Evolutionary conservation across 2,329 filamentous ascomycete genomes (phyloP).

Genomic region (Cladosporium colombiae): DNA sequence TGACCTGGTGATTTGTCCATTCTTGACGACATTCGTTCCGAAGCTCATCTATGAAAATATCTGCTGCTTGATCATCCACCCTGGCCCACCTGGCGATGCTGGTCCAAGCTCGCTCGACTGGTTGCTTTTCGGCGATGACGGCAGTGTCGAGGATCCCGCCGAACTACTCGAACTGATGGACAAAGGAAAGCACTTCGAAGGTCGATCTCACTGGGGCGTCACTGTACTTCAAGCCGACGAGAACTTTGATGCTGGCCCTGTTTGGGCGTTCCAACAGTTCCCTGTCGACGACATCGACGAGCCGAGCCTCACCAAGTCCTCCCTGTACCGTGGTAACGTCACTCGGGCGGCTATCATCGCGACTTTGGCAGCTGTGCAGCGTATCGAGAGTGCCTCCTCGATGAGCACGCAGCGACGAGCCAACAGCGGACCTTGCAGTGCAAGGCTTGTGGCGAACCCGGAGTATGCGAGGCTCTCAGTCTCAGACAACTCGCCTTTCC

Average conservation of each 20-base stretch:
- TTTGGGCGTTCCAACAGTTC: constrained; percentile 50
- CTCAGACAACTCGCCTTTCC: constrained; percentile 39
- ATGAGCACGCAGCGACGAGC: background rate
- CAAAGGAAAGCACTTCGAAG: constrained; percentile 29
- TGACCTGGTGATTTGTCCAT: constrained; percentile 47
- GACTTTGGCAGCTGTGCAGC: constrained; percentile 40
- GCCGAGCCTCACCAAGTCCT: constrained; percentile 43
- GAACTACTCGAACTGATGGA: constrained; percentile 34
- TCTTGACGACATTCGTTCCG: constrained; percentile 44
- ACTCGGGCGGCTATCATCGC: constrained; percentile 43
- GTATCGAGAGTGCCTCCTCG: constrained; percentile 32
- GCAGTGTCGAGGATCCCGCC: constrained; percentile 36
- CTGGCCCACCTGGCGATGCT: constrained; percentile 46
- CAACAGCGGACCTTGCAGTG: constrained; percentile 21
- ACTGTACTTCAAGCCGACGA: constrained; percentile 45
- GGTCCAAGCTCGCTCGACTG: constrained; percentile 48
- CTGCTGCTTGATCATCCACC: constrained; percentile 46
- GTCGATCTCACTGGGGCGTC: constrained; percentile 45
- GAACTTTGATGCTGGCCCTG: constrained; percentile 46
- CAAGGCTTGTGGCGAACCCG: constrained; percentile 31
- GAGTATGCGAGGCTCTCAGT: constrained; percentile 38
- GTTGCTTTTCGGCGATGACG: constrained; percentile 47
- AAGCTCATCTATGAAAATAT: constrained; percentile 41
- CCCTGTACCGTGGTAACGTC: constrained; percentile 43
- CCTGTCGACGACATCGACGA: constrained; percentile 45